Percentiles rank a stretch among this genome's conserved stretches.
Evolutionary conservation across 192 early-diverging fungal genomes (phyloP).

Genomic region (Dissophora globulifera): DNA sequence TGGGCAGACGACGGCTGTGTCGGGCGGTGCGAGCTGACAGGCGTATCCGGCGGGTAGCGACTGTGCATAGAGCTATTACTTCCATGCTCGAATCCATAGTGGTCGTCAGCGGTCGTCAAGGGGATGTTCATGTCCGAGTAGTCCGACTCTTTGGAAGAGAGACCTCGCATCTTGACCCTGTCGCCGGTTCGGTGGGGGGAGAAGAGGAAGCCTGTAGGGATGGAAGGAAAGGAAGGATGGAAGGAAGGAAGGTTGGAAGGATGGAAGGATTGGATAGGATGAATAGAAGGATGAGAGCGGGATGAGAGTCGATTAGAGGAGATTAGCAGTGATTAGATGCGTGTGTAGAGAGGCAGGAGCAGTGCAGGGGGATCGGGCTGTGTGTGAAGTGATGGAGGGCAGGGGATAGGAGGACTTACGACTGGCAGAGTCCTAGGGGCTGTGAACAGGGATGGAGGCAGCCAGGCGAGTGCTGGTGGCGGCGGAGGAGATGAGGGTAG

Average conservation of each 20-base stretch:
- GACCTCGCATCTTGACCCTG: conserved; percentile 34
- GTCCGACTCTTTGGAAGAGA: conserved; percentile 55
- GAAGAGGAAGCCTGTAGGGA: not conserved
- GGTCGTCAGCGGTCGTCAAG: conserved; percentile 44
- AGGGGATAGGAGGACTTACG: too few species aligned
- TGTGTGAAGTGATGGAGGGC: too few species aligned
- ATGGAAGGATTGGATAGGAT: too few species aligned
- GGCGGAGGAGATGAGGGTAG: too few species aligned
- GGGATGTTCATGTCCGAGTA: conserved; percentile 58
- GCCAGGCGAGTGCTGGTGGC: too few species aligned
- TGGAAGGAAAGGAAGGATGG: not conserved
- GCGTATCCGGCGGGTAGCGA: conserved; percentile 34
- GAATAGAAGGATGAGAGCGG: too few species aligned
- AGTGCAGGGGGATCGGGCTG: too few species aligned
- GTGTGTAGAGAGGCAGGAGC: too few species aligned
- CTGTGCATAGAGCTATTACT: conserved; percentile 20
- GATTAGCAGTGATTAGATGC: too few species aligned
- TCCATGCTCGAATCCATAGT: conserved; percentile 24
- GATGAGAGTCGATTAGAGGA: too few species aligned
- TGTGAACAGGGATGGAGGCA: too few species aligned
- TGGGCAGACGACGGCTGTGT: not conserved
- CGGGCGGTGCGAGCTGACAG: not conserved
- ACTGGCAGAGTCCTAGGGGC: too few species aligned
- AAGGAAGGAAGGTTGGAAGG: not conserved
- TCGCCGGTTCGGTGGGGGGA: not conserved